phyloP scores from a whole-genome alignment of 2,329 filamentous ascomycete species.

The Trichoderma pleuroti region DNA sequence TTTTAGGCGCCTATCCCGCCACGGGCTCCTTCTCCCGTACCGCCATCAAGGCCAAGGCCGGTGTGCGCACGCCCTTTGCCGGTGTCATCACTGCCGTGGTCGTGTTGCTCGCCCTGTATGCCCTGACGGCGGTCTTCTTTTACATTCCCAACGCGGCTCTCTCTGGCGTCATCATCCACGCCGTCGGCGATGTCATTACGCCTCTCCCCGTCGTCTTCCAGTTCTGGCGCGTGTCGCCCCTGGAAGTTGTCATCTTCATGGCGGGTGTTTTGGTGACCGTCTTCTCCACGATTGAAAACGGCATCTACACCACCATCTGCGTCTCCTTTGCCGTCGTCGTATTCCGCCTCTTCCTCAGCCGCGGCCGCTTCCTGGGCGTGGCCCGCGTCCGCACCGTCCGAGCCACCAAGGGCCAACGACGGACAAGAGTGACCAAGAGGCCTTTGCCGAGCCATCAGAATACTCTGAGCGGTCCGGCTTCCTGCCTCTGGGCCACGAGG shows the following conservation, averaged over 20 bases:
- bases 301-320: conserved; percentile 77
- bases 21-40: conserved; percentile 90
- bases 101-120: conserved; percentile 81
- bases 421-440: conserved; percentile 32
- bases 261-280: conserved; percentile 78
- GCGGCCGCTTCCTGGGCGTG: conserved; percentile 73
- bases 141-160: conserved; percentile 79
- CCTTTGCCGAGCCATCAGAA: conserved; percentile 46
- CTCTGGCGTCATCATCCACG: conserved; percentile 84
- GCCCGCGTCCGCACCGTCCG: conserved; percentile 81
- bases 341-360: conserved; percentile 74
- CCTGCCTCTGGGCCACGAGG: conserved; percentile 47
- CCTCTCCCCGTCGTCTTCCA: conserved; percentile 79
- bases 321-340: conserved; percentile 68
- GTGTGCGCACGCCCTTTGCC: conserved; percentile 80
- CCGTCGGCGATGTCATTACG: conserved; percentile 80
- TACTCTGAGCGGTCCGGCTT: conserved; percentile 40
- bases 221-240: conserved; percentile 80
- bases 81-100: conserved; percentile 80
- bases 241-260: conserved; percentile 83
- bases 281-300: conserved; percentile 78
- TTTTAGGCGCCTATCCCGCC: conserved; percentile 78
- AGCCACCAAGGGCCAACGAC: conserved; percentile 43
- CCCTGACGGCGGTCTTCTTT: conserved; percentile 77
- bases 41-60: conserved; percentile 91